phyloP scores from a whole-genome alignment of 2,329 filamentous ascomycete genomes.

The Cercospora sojina region DNA sequence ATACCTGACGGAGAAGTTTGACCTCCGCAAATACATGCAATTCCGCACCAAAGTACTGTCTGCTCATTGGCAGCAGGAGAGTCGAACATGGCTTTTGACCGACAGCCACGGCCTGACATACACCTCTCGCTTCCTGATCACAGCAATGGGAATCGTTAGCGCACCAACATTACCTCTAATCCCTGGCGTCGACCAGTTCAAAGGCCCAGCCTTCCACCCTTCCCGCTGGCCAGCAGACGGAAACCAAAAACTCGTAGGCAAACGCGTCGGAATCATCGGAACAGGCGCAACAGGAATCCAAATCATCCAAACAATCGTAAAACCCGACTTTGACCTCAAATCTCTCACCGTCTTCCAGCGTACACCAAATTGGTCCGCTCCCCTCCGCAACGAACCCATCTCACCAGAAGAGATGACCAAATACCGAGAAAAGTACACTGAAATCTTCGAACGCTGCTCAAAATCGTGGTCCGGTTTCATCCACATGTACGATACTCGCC shows the following conservation, averaged over 20 bases:
- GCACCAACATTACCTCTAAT: slow-evolving; percentile 38
- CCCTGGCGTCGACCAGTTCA: slow-evolving; percentile 38
- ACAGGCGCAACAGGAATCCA: slow-evolving; percentile 46
- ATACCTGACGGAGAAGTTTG: slow-evolving; percentile 48
- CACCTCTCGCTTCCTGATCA: slow-evolving; percentile 41
- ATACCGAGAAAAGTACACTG: slow-evolving; percentile 31
- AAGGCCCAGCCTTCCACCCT: slow-evolving; percentile 42
- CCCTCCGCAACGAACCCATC: slow-evolving; percentile 29
- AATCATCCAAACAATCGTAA: slow-evolving; percentile 34
- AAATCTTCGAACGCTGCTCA: slow-evolving; percentile 42
- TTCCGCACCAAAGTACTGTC: slow-evolving; percentile 43
- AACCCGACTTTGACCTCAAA: slow-evolving; percentile 30
- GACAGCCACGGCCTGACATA: slow-evolving; percentile 26
- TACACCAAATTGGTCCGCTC: slow-evolving; percentile 56
- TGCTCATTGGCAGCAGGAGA: slow-evolving; percentile 39
- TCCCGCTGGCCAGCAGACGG: slow-evolving; percentile 39
- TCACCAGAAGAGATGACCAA: slow-evolving; percentile 28
- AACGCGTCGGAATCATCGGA: slow-evolving; percentile 45
- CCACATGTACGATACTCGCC: slow-evolving; percentile 36
- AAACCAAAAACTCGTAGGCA: slow-evolving; percentile 34
- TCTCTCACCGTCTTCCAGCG: slow-evolving; percentile 62
- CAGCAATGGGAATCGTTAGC: slow-evolving; percentile 44
- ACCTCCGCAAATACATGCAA: slow-evolving; percentile 41
- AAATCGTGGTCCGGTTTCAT: slow-evolving; percentile 36
- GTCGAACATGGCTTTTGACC: slow-evolving; percentile 37